These are phyloP conservation scores for Scutellaria galericulata DNA, from an alignment of 257 asterid species.

Conservation along the genomic window DNA sequence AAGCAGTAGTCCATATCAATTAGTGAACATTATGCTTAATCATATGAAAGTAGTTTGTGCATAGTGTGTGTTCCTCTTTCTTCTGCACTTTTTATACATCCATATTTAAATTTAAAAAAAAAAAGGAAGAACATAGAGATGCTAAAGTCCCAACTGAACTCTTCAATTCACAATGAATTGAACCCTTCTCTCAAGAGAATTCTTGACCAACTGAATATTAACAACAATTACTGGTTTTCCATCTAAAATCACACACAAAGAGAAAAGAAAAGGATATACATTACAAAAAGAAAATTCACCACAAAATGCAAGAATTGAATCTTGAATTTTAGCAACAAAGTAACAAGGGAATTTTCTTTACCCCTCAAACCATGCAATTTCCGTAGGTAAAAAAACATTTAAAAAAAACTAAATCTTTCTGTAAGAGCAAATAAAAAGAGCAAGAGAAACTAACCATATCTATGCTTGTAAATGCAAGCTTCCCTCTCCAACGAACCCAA, in stretches of 20 bases:
- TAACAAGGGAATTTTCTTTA: neutral
- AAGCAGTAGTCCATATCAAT: neutral
- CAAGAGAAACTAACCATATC: constrained; percentile 58
- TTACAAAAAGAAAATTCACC: neutral
- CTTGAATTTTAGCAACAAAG: constrained; percentile 1
- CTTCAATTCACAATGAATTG: neutral
- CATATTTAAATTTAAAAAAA: too few species aligned
- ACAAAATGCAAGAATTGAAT: neutral
- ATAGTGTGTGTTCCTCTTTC: neutral
- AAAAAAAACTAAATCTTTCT: neutral
- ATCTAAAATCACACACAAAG: neutral
- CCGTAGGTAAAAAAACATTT: neutral
- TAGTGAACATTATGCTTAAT: neutral
- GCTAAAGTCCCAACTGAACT: neutral
- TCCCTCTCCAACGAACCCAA: constrained; percentile 68
- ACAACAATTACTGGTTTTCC: neutral
- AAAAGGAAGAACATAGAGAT: neutral
- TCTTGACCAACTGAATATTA: neutral
- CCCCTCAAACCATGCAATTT: neutral
- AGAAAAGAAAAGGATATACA: neutral
- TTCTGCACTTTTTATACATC: neutral
- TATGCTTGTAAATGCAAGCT: constrained; percentile 54
- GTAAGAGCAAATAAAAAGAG: neutral
- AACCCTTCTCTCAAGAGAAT: constrained; percentile 6
- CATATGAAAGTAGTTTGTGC: neutral